phyloP scores from a whole-genome alignment of 1,284 basidiomycete species.

The Tausonia pullulans region DNA sequence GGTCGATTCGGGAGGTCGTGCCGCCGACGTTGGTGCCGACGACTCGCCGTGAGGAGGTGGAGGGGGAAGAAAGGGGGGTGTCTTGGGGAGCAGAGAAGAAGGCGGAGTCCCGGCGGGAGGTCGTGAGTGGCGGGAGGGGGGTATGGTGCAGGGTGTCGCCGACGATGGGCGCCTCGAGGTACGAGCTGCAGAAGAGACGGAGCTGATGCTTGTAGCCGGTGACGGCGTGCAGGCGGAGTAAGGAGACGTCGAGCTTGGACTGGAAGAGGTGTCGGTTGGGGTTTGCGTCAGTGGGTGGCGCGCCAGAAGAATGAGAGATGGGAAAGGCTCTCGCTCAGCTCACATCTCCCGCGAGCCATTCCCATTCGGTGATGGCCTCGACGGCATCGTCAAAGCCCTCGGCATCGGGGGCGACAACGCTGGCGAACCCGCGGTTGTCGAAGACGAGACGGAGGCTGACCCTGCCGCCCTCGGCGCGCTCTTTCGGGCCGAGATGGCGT shows the following conservation, averaged over 20 bases:
- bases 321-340: background rate
- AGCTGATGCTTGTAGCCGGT: conserved; percentile 16
- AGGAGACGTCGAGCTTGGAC: conserved; percentile 5
- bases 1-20: too few species aligned
- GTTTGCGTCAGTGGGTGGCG: background rate
- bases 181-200: conserved; percentile 3
- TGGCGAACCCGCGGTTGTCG: background rate
- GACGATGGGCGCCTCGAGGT: conserved; percentile 9
- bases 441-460: background rate
- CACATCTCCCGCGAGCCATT: conserved; percentile 8
- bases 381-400: background rate
- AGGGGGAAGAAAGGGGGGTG: background rate
- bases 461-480: background rate
- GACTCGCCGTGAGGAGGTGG: background rate
- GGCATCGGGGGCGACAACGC: background rate
- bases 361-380: background rate
- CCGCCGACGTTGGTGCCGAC: background rate
- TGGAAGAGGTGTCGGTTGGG: background rate
- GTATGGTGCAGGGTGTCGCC: conserved; percentile 8
- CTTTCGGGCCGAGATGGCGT: background rate
- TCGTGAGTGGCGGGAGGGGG: background rate
- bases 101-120: background rate
- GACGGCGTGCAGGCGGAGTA: conserved; percentile 8
- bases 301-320: background rate
- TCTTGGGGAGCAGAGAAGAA: background rate